Evolutionary conservation across 2,329 filamentous ascomycete genomes (phyloP).

Genomic region (Rutstroemia sydowiana): DNA sequence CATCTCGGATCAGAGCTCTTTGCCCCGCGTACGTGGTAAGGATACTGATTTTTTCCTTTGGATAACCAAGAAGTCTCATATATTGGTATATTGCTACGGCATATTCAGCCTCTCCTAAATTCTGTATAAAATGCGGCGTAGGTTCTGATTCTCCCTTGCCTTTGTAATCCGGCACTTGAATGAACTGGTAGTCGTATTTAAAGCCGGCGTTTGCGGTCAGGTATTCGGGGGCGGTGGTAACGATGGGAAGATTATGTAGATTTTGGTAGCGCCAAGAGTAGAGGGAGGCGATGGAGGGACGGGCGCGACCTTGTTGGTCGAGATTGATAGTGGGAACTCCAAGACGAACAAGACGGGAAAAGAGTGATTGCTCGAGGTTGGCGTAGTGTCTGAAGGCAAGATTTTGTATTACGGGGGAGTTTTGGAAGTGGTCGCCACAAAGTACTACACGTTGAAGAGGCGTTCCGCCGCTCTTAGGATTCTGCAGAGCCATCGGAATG

Average conservation of each 20-base stretch:
- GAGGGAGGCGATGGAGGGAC: conserved; percentile 77
- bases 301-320: conserved; percentile 87
- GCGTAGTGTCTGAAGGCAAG: conserved; percentile 90
- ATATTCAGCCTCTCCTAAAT: conserved; percentile 94
- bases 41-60: conserved; percentile 67
- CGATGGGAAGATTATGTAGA: conserved; percentile 70
- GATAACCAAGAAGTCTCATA: conserved; percentile 92
- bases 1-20: conserved; percentile 78
- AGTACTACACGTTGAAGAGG: conserved; percentile 82
- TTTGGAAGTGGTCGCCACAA: conserved; percentile 93
- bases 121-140: conserved; percentile 90
- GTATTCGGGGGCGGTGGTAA: conserved; percentile 64
- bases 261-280: conserved; percentile 90
- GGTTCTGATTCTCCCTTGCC: conserved; percentile 83
- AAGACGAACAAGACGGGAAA: conserved; percentile 81
- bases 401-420: conserved; percentile 92
- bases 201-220: conserved; percentile 82
- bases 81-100: conserved; percentile 94
- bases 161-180: conserved; percentile 91
- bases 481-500: conserved; percentile 88
- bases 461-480: conserved; percentile 63
- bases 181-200: conserved; percentile 91
- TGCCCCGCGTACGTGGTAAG: conserved; percentile 93
- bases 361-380: conserved; percentile 92
- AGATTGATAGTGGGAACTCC: conserved; percentile 87